Conservation (phyloP, 1,284 basidiomycete species). For the Anthracocystis setariae region DNA sequence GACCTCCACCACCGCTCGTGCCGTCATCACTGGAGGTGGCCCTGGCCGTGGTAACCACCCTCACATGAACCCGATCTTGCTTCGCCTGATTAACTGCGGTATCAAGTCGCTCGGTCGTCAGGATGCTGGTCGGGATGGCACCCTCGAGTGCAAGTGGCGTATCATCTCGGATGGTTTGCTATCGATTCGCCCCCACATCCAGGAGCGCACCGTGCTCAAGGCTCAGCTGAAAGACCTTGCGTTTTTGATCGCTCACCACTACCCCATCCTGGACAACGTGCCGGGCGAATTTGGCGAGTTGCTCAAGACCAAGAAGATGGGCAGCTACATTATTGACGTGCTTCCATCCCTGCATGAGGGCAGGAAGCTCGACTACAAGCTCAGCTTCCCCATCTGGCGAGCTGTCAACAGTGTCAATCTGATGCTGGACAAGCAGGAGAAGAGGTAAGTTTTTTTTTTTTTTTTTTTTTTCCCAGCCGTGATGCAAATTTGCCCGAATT, state of each 20-base stretch:
- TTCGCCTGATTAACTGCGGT: conserved; percentile 89
- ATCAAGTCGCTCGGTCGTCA: conserved; percentile 78
- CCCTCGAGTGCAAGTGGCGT: conserved; percentile 73
- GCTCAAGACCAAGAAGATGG: conserved; percentile 55
- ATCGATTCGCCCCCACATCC: conserved; percentile 82
- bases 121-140: conserved; percentile 69
- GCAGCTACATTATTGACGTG: conserved; percentile 62
- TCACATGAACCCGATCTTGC: conserved; percentile 75
- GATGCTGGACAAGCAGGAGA: conserved; percentile 68
- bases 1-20: conserved; percentile 80
- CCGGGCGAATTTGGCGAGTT: conserved; percentile 51
- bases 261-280: conserved; percentile 57
- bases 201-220: conserved; percentile 74
- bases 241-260: conserved; percentile 70
- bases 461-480: conserved; percentile 2
- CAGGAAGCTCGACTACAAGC: conserved; percentile 44
- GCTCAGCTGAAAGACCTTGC: conserved; percentile 75
- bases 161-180: conserved; percentile 86
- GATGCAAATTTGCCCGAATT: not conserved
- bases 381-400: conserved; percentile 64
- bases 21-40: conserved; percentile 80
- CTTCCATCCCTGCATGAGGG: conserved; percentile 52
- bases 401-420: conserved; percentile 63
- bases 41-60: conserved; percentile 56
- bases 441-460: conserved; percentile 46